Base-by-base conservation (phyloP, 2,329 filamentous ascomycete species). In the Trichoderma aggressivum region DNA sequence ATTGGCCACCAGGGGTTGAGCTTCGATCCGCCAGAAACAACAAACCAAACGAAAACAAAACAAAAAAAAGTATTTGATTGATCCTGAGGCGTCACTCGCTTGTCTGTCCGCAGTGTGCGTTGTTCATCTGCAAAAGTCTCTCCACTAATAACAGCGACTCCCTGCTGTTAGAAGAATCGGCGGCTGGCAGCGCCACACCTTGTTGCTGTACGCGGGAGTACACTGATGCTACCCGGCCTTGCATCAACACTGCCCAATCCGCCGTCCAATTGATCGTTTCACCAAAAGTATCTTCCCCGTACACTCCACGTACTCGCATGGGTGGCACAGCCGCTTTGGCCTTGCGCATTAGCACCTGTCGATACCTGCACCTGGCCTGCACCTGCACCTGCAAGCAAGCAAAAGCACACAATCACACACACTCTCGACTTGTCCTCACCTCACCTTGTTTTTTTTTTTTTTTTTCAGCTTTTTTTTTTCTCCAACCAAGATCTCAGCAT, bases 401-500 rank as follows among this genome's bases (percentile, higher is more conserved):
- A 69, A 30, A 21, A 30, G n/a, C 66, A 53, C 66, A 47, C 36
- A 50, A 34, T 53, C 58, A 62, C 58, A 32, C 66, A 69, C 66
- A 61, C 39, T 43, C 32, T 59, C 56, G 32, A 34, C 30, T n/a
- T n/a, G 18, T 59, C 56, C 28, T 69, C 56, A 61, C 66, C 62
- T 55, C 63, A 28, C 28, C 62, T 36, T 30, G 14, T 28, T 55
- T 34, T 64, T 43, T 53, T 34, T n/a, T n/a, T n/a, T 34, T 24
- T 53, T 34, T 32, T 24, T 16, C 21, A 16, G 32, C 59, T 26
- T 26, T 55, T 56, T 28, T 24, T 58, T 28, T 67, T 67, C 70
- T 66, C 70, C 70, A 67, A 68, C 62, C 30, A 62, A 56, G 70
- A 71, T 65, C 68, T 50, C 32, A 64, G 66, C 32, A 39, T 61